These are phyloP conservation scores for Friedmanniomyces endolithicus DNA, from an alignment of 495 filamentous ascomycete genomes.

Conservation along the genomic window DNA sequence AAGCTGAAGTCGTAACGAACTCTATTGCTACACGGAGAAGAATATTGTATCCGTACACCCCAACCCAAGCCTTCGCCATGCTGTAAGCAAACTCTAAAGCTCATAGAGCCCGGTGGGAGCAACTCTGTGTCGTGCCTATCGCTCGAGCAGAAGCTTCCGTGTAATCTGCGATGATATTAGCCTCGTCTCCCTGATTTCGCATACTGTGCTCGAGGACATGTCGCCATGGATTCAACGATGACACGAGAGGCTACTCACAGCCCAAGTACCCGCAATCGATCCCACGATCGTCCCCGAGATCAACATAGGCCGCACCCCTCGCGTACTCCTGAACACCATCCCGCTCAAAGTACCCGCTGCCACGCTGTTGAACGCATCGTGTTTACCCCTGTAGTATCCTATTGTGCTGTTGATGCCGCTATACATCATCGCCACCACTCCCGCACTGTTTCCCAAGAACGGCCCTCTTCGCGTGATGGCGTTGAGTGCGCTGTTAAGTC, in stretches of 20 bases:
- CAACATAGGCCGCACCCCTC: constrained; percentile 79
- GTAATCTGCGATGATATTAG: not conserved
- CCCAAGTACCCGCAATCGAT: constrained; percentile 71
- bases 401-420: constrained; percentile 75
- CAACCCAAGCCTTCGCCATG: not conserved
- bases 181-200: not conserved
- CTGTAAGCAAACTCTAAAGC: not conserved
- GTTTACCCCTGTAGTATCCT: constrained; percentile 74
- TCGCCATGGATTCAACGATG: not conserved
- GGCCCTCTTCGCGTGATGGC: constrained; percentile 82
- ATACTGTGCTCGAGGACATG: too few relatives aligned
- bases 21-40: not conserved
- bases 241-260: constrained; percentile 38
- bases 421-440: constrained; percentile 82
- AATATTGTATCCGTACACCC: not conserved
- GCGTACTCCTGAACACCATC: constrained; percentile 90
- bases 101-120: not conserved
- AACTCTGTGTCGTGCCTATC: not conserved
- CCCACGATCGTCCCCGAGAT: constrained; percentile 84
- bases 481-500: constrained; percentile 86
- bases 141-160: not conserved
- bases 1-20: too few relatives aligned
- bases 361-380: constrained; percentile 82
- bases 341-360: constrained; percentile 74
- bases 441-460: constrained; percentile 92